Conservation (phyloP, 331 rosid genomes). For the Phaseolus coccineus region DNA sequence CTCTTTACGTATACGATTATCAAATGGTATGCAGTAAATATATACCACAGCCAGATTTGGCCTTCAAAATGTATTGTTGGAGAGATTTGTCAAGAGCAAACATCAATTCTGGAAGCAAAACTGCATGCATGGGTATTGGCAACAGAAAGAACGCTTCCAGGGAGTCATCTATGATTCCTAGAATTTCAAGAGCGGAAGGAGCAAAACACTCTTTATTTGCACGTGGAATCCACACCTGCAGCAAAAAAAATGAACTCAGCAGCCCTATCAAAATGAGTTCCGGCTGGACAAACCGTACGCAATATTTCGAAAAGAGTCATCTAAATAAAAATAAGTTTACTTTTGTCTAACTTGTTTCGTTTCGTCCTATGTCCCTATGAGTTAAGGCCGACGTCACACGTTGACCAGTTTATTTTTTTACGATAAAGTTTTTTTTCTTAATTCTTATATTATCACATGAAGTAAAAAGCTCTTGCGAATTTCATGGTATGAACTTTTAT, state of each 20-base stretch:
- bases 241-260: neutral
- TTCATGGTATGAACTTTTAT: no score
- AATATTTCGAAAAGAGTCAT: no score
- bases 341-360: no score
- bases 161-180: conserved; percentile 70
- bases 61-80: conserved; percentile 67
- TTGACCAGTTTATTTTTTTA: no score
- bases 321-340: no score
- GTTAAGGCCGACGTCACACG: no score
- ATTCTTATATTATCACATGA: no score
- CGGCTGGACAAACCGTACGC: no score
- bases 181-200: conserved; percentile 76
- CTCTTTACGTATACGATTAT: conserved; percentile 10
- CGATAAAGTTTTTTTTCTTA: no score
- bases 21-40: conserved; percentile 28
- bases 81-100: conserved; percentile 76
- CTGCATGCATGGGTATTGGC: conserved; percentile 69
- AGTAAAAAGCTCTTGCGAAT: no score
- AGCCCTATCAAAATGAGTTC: no score
- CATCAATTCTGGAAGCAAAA: conserved; percentile 69
- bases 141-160: conserved; percentile 76
- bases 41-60: conserved; percentile 81
- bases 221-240: conserved; percentile 81
- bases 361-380: no score
- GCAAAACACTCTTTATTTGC: conserved; percentile 72